A percentile compares a stretch with the other conserved stretches of the same genome.
phyloP scores from a whole-genome alignment of 805 yeast genomes.

The Zygosaccharomyces bailii region DNA sequence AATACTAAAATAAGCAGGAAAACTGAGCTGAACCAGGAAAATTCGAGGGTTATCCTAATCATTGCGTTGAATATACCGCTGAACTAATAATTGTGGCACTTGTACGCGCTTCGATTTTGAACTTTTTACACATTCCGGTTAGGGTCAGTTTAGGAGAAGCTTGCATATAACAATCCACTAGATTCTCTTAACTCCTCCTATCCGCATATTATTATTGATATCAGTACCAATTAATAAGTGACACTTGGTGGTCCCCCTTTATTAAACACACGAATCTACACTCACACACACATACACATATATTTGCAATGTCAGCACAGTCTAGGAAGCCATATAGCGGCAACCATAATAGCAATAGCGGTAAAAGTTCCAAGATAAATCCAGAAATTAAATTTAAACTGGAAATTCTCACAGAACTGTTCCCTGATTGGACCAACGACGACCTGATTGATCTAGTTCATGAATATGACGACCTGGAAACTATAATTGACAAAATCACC shows the following conservation, averaged over 20 bases:
- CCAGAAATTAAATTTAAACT: constrained; percentile 41
- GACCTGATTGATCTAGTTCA: constrained; percentile 73
- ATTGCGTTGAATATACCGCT: constrained; percentile 1
- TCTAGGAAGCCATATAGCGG: constrained; percentile 26
- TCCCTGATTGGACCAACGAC: constrained; percentile 91
- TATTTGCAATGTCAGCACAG: constrained; percentile 23
- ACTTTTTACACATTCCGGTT: constrained; percentile 3
- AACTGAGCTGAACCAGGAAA: constrained; percentile 8
- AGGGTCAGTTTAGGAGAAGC: constrained; percentile 5
- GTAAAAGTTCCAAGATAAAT: constrained; percentile 25
- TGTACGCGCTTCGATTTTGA: background rate
- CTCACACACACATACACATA: constrained; percentile 12
- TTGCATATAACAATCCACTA: constrained; percentile 5
- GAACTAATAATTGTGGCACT: constrained; percentile 2
- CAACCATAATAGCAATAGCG: constrained; percentile 10
- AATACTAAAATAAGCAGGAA: constrained; percentile 1
- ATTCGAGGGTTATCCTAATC: constrained; percentile 6
- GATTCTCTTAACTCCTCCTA: background rate
- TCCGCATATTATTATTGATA: background rate
- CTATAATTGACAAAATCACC: constrained; percentile 81
- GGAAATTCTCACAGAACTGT: constrained; percentile 69
- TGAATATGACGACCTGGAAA: constrained; percentile 75
- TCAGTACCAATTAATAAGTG: constrained; percentile 4
- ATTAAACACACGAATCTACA: background rate
- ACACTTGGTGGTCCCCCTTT: constrained; percentile 6